These are phyloP conservation scores for Colletotrichum costaricense DNA, from an alignment of 2,329 filamentous ascomycete genomes.

Conservation along the genomic window DNA sequence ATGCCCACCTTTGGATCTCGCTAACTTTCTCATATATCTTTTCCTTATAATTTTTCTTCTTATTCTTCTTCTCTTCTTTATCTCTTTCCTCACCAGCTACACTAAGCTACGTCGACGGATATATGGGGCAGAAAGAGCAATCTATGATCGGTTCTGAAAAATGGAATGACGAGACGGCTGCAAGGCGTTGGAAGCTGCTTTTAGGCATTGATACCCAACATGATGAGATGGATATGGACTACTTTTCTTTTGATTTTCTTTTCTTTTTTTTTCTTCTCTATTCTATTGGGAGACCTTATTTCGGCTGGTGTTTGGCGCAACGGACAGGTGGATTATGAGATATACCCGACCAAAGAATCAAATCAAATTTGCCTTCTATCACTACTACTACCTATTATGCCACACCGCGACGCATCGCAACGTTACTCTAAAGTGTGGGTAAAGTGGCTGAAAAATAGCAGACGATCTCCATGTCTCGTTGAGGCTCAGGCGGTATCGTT, in stretches of 20 bases:
- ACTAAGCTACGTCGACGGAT: background rate
- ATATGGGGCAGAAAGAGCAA: background rate
- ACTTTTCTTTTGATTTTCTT: background rate
- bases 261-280: background rate
- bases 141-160: background rate
- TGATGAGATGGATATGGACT: background rate
- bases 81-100: background rate
- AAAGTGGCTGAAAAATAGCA: too few relatives aligned
- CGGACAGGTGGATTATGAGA: slow-evolving; percentile 14
- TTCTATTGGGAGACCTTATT: background rate
- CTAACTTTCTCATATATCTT: background rate
- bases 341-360: slow-evolving; percentile 23
- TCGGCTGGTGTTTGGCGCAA: slow-evolving; percentile 9
- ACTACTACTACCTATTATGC: too few relatives aligned
- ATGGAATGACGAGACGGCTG: background rate
- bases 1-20: slow-evolving; percentile 18
- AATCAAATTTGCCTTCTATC: background rate
- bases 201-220: slow-evolving; percentile 4
- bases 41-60: too few relatives aligned
- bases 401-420: background rate
- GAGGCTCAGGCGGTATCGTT: background rate
- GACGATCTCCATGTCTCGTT: background rate
- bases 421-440: background rate
- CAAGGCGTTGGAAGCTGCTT: background rate
- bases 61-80: background rate